Conservation (phyloP, 2,329 filamentous ascomycete species). For the Cladobotryum protrusum region DNA sequence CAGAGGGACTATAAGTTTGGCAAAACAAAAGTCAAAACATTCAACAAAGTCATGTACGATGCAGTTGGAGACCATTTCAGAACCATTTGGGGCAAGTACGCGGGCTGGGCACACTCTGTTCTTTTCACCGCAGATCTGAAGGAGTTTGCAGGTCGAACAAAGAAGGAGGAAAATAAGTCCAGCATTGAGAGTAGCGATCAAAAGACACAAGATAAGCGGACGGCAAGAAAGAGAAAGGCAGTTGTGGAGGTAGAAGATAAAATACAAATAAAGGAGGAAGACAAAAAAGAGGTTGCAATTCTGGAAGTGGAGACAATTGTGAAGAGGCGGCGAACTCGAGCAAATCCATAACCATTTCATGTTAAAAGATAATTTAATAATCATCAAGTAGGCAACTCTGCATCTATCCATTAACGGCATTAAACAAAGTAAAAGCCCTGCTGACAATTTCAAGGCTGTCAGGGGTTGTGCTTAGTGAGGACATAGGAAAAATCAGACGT, state of each 20-base stretch:
- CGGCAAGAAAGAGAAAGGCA: constrained; percentile 18
- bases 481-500: too few relatives aligned
- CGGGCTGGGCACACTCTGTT: constrained; percentile 96
- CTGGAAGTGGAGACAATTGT: constrained; percentile 17
- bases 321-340: constrained; percentile 24
- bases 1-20: constrained; percentile 93
- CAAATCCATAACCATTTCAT: constrained; percentile 1
- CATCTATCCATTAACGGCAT: neutral
- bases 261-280: constrained; percentile 15
- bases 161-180: constrained; percentile 12
- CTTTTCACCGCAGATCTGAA: constrained; percentile 90
- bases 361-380: neutral
- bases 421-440: neutral
- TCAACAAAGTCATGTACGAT: constrained; percentile 85
- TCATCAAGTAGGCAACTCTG: neutral
- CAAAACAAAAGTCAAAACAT: constrained; percentile 73
- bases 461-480: too few relatives aligned
- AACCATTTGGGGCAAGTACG: constrained; percentile 82
- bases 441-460: neutral
- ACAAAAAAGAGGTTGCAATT: constrained; percentile 15
- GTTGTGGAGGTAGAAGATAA: constrained; percentile 13
- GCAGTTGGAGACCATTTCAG: constrained; percentile 88
- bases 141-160: constrained; percentile 64
- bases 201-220: constrained; percentile 1
- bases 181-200: constrained; percentile 9